These are phyloP conservation scores for Teratosphaeria destructans DNA, from an alignment of 2,329 filamentous ascomycete species.

Conservation along the genomic window DNA sequence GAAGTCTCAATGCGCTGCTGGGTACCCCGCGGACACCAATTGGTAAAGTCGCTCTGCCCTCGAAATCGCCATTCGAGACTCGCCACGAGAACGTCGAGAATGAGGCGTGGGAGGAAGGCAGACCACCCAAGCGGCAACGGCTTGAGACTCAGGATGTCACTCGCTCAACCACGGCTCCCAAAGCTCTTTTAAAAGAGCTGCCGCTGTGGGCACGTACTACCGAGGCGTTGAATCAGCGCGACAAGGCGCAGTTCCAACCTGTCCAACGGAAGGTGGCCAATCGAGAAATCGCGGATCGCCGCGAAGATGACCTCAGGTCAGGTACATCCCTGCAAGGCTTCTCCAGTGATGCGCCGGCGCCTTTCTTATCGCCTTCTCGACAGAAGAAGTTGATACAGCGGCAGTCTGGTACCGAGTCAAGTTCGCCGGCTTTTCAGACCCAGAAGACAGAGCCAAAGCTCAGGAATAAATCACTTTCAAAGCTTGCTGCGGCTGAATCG, in stretches of 20 bases:
- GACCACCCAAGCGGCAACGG: conserved; percentile 31
- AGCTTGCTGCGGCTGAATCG: not conserved
- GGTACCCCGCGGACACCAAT: conserved; percentile 54
- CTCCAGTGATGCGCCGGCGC: conserved; percentile 16
- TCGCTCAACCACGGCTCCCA: not conserved
- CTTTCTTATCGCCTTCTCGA: conserved; percentile 12
- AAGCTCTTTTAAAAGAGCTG: conserved; percentile 7
- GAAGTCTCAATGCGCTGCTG: conserved; percentile 53
- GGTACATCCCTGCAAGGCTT: conserved; percentile 16
- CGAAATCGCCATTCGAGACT: conserved; percentile 56
- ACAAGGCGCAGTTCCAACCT: conserved; percentile 6
- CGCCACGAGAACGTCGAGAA: conserved; percentile 29
- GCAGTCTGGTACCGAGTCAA: conserved; percentile 24
- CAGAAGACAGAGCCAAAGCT: conserved; percentile 3
- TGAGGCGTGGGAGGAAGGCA: conserved; percentile 22
- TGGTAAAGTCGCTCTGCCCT: conserved; percentile 48
- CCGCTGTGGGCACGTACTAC: conserved; percentile 18
- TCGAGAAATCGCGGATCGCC: conserved; percentile 26
- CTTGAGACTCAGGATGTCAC: conserved; percentile 14
- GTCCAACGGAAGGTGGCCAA: conserved; percentile 15
- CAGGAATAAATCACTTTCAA: not conserved
- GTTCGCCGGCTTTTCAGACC: conserved; percentile 22
- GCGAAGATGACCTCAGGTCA: conserved; percentile 24
- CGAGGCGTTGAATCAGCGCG: conserved; percentile 14
- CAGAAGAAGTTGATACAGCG: not conserved